These are phyloP conservation scores for Plectosphaerella sp. DNA, from an alignment of 2,329 filamentous ascomycete genomes.

Conservation along the genomic window DNA sequence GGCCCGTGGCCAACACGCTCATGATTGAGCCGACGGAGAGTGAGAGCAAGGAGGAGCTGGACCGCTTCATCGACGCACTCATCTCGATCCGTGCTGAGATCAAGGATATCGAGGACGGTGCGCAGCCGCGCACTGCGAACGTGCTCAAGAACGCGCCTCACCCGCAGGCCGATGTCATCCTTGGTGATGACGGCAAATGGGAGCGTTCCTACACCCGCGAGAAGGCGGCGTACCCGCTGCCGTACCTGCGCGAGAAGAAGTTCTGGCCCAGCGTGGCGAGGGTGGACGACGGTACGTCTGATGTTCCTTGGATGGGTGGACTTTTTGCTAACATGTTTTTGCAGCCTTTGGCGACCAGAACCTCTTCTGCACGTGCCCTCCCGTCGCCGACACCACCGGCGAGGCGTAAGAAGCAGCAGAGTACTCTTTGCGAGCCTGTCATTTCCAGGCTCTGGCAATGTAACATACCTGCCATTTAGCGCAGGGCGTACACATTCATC, in stretches of 20 bases:
- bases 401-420: constrained; percentile 9
- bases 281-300: constrained; percentile 77
- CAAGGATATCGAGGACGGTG: constrained; percentile 73
- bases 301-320: background rate
- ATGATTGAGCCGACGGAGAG: constrained; percentile 98
- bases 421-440: background rate
- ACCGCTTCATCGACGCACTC: constrained; percentile 87
- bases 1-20: constrained; percentile 89
- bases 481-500: background rate
- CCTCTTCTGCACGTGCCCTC: constrained; percentile 90
- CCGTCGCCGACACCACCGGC: constrained; percentile 62
- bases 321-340: constrained; percentile 10
- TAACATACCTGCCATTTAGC: background rate
- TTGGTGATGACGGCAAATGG: constrained; percentile 62
- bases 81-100: constrained; percentile 87
- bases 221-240: constrained; percentile 80
- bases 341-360: constrained; percentile 85
- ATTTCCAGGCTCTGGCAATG: background rate
- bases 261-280: constrained; percentile 90
- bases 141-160: constrained; percentile 89
- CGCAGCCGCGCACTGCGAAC: constrained; percentile 70
- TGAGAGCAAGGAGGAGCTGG: constrained; percentile 86
- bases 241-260: constrained; percentile 88
- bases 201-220: constrained; percentile 75
- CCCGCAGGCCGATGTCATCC: constrained; percentile 73